These are phyloP conservation scores for Hyphodiscus sp. DNA, from an alignment of 2,329 filamentous ascomycete genomes.

Conservation along the genomic window DNA sequence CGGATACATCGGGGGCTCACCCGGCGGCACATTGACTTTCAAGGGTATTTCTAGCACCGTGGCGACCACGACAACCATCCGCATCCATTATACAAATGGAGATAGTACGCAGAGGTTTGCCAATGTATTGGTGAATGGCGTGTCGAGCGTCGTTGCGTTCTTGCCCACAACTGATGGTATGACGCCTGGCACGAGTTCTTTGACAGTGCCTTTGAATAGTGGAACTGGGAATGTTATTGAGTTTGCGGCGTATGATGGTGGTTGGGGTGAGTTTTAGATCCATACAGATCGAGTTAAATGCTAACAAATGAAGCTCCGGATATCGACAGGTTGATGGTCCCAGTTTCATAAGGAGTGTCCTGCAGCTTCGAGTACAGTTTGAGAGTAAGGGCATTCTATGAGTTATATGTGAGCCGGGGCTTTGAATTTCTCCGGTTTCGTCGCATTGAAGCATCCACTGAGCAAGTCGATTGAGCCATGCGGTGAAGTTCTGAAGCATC, in stretches of 20 bases:
- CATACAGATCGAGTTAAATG: background rate
- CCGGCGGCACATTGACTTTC: slow-evolving; percentile 42
- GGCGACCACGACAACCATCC: slow-evolving; percentile 42
- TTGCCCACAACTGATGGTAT: slow-evolving; percentile 41
- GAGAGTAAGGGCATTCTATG: background rate
- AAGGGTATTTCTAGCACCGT: slow-evolving; percentile 37
- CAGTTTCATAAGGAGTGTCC: slow-evolving; percentile 29
- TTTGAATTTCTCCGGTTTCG: slow-evolving; percentile 1
- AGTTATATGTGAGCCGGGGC: background rate
- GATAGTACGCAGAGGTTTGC: slow-evolving; percentile 47
- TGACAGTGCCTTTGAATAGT: slow-evolving; percentile 42
- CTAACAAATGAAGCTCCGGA: slow-evolving; percentile 36
- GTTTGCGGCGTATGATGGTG: slow-evolving; percentile 36
- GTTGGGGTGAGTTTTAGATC: slow-evolving; percentile 30
- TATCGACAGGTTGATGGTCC: slow-evolving; percentile 49
- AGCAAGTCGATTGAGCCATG: background rate
- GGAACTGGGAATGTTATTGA: slow-evolving; percentile 43
- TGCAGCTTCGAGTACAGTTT: background rate
- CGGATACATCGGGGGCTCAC: slow-evolving; percentile 48
- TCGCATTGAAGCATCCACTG: background rate
- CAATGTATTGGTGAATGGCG: slow-evolving; percentile 49
- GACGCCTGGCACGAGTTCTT: slow-evolving; percentile 38
- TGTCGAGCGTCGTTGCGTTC: slow-evolving; percentile 45
- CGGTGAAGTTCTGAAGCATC: slow-evolving; percentile 10
- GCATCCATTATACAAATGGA: slow-evolving; percentile 50